A percentile compares a stretch with the other conserved stretches of the same genome.
These are phyloP conservation scores for Colletotrichum eleusines DNA, from an alignment of 2,329 filamentous ascomycete genomes.

Conservation along the genomic window DNA sequence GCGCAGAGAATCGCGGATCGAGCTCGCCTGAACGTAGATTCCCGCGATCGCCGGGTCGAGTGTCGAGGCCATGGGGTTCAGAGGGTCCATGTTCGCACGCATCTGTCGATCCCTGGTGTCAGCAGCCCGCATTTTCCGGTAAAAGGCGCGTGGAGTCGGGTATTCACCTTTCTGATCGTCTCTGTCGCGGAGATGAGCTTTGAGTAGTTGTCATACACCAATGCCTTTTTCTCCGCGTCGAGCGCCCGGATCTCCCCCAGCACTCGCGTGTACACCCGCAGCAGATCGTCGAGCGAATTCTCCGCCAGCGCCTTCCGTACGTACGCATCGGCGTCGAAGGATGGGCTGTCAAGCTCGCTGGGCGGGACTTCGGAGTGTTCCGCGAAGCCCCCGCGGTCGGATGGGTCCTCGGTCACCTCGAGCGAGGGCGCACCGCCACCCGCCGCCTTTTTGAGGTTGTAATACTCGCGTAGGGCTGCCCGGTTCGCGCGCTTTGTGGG, in stretches of 20 bases:
- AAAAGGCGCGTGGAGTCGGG: no score
- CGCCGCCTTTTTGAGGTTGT: slow-evolving; percentile 77
- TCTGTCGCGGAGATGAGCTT: slow-evolving; percentile 97
- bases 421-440: slow-evolving; percentile 52
- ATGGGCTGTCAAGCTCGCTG: slow-evolving; percentile 78
- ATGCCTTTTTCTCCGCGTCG: slow-evolving; percentile 94
- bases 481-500: slow-evolving; percentile 74
- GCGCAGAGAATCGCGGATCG: slow-evolving; percentile 66
- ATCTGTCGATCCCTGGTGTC: slow-evolving; percentile 60
- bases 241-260: slow-evolving; percentile 87
- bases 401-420: slow-evolving; percentile 57
- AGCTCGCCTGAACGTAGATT: slow-evolving; percentile 73
- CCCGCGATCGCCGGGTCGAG: slow-evolving; percentile 80
- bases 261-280: slow-evolving; percentile 78
- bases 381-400: slow-evolving; percentile 44
- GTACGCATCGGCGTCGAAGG: slow-evolving; percentile 80
- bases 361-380: slow-evolving; percentile 68
- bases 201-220: slow-evolving; percentile 98
- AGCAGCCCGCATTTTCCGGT: background rate
- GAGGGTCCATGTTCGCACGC: slow-evolving; percentile 83
- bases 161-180: slow-evolving; percentile 81
- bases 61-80: slow-evolving; percentile 79
- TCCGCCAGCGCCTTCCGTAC: slow-evolving; percentile 71
- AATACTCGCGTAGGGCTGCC: slow-evolving; percentile 91
- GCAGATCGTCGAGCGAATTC: slow-evolving; percentile 74